Evolutionary conservation across 2,329 filamentous ascomycete species (phyloP), one percentile per base, ranked within the genome.

Genomic region (Monosporascus ibericus): DNA sequence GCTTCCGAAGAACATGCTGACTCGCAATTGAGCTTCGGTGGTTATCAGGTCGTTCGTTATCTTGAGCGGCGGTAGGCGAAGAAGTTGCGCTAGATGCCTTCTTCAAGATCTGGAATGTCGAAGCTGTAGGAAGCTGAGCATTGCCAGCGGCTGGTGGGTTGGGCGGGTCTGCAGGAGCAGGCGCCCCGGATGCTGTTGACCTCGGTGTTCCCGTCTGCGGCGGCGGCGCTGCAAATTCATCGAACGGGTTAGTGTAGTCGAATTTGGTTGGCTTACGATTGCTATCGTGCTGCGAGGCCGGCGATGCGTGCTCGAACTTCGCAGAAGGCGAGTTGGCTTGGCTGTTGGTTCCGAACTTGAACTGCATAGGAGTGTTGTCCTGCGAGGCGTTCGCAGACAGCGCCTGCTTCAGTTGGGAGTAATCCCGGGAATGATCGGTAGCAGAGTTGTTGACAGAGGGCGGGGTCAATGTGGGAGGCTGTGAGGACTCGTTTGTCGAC

Each of bases 31-130:
- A 69, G 61, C 74, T 78, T 8, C 70, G 72, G 44, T 77, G 73
- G 58, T 65, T 70, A 42, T 68, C 65, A 50, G 68, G 59, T 24
- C 63, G 70, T 56, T 72, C 72, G 52, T 71, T 69, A 8, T 77
- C 75, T 3, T 71, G 70, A n/a, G 44, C 64, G 65, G 49, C 69
- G 63, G 36, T 74, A 71, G 53, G 73, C 54, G 49, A 71, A 70
- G 65, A 66, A 22, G 55, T 64, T 56, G 48, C 70, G 56, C 62
- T 70, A 51, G 60, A 64, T 52, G 72, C 71, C 67, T 81, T 82
- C 66, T 80, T 79, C 25, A 80, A 65, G 52, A 79, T 74, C 59
- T 80, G 76, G 52, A 77, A 71, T 44, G 70, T 63, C 22, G 71
- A 65, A 49, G 66, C 64, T 25, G 68, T 64, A 30, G 68, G 56